Base-by-base conservation (phyloP, 2,329 filamentous ascomycete species). In the Pseudonectria foliicola region DNA sequence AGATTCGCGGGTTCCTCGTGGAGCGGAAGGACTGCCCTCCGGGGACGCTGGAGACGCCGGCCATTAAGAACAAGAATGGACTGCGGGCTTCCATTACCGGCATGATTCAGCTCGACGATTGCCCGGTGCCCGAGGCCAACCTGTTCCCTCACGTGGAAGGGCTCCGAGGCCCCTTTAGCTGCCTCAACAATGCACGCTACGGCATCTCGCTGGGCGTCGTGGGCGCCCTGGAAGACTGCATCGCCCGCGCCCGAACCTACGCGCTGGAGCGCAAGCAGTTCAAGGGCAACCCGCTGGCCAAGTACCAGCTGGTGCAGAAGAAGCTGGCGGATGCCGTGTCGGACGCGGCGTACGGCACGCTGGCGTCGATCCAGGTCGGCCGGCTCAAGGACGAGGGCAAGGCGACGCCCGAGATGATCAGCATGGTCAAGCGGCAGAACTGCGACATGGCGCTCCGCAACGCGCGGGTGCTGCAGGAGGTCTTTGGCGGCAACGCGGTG, bases 401-500 rank as follows among this genome's bases (percentile, higher is more conserved):
- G 61, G 79, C 76, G 15, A 80, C 83, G 3, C 89, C 92, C 6
- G 92, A 98, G 68, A 96, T 96, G 90, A 94, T 98, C 53, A 80
- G 76, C 59, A 76, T 98, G 85, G 80, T 96, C 57, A 98, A 98
- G 75, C 74, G 92, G 48, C 89, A 96, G 67, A 98, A 98, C 63
- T 98, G 92, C 62, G 92, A 98, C 63, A 71, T 82, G 34, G 92
- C 92, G 12, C 67, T 98, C 52, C 67, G 75, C 21, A 88, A 90
- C 47, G 80, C 88, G 13, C 74, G 92, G 46, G 68, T 73, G 56
- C 68, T 98, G 42, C 92, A 98, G 63, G 92, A 98, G 67, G 77
- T 98, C 14, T 95, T 98, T 65, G 92, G 92, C 38, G 92, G 92
- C 21, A 98, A 98, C 56, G 92, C 92, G n/a, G 87, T 92, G 32